Conservation (phyloP, 2,329 filamentous ascomycete species). For the Diplodia intermedia region DNA sequence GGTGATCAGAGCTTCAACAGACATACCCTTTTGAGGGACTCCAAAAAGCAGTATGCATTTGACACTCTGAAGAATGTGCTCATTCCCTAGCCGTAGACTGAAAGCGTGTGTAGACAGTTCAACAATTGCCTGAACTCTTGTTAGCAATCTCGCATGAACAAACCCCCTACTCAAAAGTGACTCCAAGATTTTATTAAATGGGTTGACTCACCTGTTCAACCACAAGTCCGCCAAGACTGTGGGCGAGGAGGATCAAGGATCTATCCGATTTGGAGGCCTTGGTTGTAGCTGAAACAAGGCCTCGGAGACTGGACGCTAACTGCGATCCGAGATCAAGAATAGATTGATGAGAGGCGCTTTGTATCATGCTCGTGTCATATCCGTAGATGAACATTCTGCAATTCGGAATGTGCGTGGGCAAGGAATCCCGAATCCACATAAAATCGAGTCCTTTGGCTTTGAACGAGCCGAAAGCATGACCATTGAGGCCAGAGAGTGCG, state of each 20-base stretch:
- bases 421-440: neutral
- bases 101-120: neutral
- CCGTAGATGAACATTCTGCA: conserved; percentile 5
- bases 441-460: conserved; percentile 2
- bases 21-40: conserved; percentile 1
- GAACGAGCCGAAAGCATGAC: conserved; percentile 18
- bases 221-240: conserved; percentile 7
- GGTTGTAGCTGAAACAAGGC: neutral
- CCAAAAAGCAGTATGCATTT: neutral
- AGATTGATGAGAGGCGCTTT: neutral
- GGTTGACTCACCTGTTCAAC: conserved; percentile 5
- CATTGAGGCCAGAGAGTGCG: conserved; percentile 5
- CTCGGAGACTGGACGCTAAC: neutral
- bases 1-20: neutral
- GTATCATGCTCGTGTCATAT: neutral
- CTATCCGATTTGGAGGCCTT: neutral
- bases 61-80: neutral
- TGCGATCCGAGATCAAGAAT: conserved; percentile 7
- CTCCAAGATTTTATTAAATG: neutral
- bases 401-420: neutral
- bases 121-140: neutral
- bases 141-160: neutral
- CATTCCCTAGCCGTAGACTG: neutral
- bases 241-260: neutral
- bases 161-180: neutral